A percentile compares a stretch with the other conserved stretches of the same genome.
phyloP scores from a whole-genome alignment of 148 eudicot species.

The Chenopodium formosanum region DNA sequence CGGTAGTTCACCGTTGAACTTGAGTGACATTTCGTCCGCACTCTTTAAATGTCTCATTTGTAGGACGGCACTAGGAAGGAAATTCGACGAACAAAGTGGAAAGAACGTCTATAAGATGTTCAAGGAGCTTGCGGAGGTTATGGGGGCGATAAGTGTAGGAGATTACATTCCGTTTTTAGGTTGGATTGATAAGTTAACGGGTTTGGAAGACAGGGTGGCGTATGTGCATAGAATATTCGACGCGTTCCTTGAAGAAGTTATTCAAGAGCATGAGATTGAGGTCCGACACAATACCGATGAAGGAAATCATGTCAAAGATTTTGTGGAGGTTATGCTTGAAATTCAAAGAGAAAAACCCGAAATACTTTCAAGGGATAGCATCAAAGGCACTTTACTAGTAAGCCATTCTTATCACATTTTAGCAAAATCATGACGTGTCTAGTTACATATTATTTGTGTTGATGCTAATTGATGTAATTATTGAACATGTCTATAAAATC shows the following conservation, averaged over 20 bases:
- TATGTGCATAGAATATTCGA: constrained; percentile 9
- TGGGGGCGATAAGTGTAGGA: constrained; percentile 12
- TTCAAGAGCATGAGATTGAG: constrained; percentile 2
- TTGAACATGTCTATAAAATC: no score
- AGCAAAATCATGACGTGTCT: no score
- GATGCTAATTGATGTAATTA: no score
- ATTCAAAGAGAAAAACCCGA: not conserved
- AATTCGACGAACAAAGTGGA: not conserved
- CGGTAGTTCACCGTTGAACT: constrained; percentile 10
- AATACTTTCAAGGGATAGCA: not conserved
- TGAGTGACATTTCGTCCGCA: constrained; percentile 11
- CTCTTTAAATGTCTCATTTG: no score
- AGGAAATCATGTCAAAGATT: not conserved
- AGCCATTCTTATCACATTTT: not conserved
- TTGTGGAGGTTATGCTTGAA: not conserved
- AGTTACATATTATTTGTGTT: no score
- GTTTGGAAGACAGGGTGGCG: constrained; percentile 18
- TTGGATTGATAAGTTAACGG: constrained; percentile 26
- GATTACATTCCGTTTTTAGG: constrained; percentile 14
- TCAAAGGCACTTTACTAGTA: not conserved
- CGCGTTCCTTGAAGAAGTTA: not conserved
- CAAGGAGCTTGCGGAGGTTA: not conserved
- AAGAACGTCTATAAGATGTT: not conserved
- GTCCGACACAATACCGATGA: not conserved
- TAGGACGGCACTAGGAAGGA: no score